These are phyloP conservation scores for Phytopythium sindhum DNA, from an alignment of 352 stramenopile genomes.

Conservation along the genomic window DNA sequence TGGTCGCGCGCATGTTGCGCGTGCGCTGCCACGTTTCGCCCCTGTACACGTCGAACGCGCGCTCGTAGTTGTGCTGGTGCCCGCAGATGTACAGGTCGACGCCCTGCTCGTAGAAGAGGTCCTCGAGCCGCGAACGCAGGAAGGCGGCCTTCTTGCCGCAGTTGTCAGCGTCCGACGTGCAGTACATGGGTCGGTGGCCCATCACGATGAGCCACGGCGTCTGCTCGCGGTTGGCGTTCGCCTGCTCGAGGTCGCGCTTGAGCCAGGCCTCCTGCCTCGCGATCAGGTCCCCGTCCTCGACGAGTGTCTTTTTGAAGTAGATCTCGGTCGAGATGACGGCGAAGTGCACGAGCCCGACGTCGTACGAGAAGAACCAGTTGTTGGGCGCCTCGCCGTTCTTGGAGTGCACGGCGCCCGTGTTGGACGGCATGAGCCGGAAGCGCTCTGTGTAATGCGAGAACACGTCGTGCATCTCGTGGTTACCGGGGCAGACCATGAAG, in stretches of 20 bases:
- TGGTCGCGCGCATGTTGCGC: conserved; percentile 82
- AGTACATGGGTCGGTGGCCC: conserved; percentile 87
- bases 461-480: conserved; percentile 87
- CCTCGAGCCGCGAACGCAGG: conserved; percentile 65
- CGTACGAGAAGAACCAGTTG: conserved; percentile 89
- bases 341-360: conserved; percentile 87
- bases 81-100: conserved; percentile 89
- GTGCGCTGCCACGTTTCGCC: conserved; percentile 56
- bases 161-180: conserved; percentile 75
- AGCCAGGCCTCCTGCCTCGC: conserved; percentile 68
- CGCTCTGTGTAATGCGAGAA: conserved; percentile 87
- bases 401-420: conserved; percentile 52
- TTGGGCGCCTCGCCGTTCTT: conserved; percentile 63
- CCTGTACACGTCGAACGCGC: conserved; percentile 80
- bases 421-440: conserved; percentile 83
- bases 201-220: conserved; percentile 85
- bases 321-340: conserved; percentile 85
- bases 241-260: conserved; percentile 45
- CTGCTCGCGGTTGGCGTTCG: conserved; percentile 59
- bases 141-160: conserved; percentile 60
- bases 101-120: conserved; percentile 73
- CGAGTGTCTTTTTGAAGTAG: conserved; percentile 77
- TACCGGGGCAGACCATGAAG: conserved; percentile 90
- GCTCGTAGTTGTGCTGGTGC: conserved; percentile 91
- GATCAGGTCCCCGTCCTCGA: conserved; percentile 45